phyloP scores from a whole-genome alignment of 768 basidiomycete genomes.

The Lentinula edodes region DNA sequence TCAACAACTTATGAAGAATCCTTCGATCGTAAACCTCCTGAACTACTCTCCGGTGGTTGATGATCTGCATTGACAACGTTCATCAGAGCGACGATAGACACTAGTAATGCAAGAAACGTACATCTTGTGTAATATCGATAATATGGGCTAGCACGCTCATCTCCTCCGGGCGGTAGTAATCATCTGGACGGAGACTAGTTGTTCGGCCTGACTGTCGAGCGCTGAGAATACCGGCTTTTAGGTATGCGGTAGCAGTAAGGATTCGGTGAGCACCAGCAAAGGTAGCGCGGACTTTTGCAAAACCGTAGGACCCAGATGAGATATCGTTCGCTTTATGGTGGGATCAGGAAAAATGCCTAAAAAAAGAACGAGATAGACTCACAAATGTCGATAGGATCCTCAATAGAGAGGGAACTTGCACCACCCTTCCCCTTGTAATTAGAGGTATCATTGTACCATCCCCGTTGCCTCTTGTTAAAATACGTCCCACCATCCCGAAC shows the following conservation, averaged over 20 bases:
- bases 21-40: constrained; percentile 41
- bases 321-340: constrained; percentile 77
- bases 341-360: constrained; percentile 3
- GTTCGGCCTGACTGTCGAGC: not conserved
- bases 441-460: constrained; percentile 67
- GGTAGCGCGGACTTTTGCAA: constrained; percentile 74
- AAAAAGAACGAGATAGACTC: constrained; percentile 25
- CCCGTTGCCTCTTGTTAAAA: constrained; percentile 73
- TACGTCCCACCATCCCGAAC: constrained; percentile 85
- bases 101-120: constrained; percentile 17
- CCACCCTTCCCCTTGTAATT: constrained; percentile 6
- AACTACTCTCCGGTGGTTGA: constrained; percentile 43
- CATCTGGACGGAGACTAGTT: constrained; percentile 15
- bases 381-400: constrained; percentile 91
- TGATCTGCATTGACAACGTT: constrained; percentile 26
- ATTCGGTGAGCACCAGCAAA: constrained; percentile 79
- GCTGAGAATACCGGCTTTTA: constrained; percentile 22
- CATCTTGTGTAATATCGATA: constrained; percentile 56
- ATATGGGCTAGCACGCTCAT: constrained; percentile 54
- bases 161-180: constrained; percentile 28
- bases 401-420: constrained; percentile 66
- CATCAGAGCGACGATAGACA: not conserved
- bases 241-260: constrained; percentile 68
- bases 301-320: constrained; percentile 80
- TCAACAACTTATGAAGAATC: constrained; percentile 40